phyloP scores from a whole-genome alignment of 352 stramenopile species.

The Elongisporangium undulatum region DNA sequence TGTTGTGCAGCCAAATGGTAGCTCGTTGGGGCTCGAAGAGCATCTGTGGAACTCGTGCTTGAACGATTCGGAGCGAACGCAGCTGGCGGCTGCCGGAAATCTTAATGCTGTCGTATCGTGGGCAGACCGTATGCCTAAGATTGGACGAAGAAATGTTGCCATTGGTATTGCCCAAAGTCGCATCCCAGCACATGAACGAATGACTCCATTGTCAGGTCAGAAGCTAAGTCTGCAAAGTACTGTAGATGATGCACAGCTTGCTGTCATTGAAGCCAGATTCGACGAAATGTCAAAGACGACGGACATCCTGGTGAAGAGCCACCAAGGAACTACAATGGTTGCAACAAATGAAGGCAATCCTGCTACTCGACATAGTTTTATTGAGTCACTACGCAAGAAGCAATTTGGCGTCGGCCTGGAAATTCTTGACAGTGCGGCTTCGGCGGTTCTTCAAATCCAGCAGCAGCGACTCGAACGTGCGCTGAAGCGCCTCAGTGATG shows the following conservation, averaged over 20 bases:
- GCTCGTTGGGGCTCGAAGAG: background rate
- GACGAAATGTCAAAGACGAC: background rate
- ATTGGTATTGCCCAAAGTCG: background rate
- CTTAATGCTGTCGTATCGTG: background rate
- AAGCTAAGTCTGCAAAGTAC: background rate
- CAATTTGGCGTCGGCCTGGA: conserved; percentile 79
- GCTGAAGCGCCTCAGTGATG: conserved; percentile 82
- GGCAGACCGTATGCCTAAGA: background rate
- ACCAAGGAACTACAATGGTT: background rate
- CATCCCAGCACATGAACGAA: background rate
- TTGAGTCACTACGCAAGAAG: conserved; percentile 54
- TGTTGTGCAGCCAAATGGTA: conserved; percentile 4
- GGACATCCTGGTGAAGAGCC: background rate
- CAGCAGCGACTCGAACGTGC: conserved; percentile 76
- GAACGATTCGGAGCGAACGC: conserved; percentile 2
- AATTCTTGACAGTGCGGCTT: conserved; percentile 53
- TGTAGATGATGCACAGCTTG: background rate
- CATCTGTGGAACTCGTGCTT: background rate
- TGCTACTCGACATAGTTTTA: conserved; percentile 37
- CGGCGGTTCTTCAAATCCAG: conserved; percentile 58
- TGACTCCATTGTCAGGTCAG: background rate
- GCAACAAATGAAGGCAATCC: conserved; percentile 5
- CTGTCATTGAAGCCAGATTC: background rate
- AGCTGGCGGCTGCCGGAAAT: background rate
- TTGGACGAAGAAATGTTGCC: background rate